Evolutionary conservation across 768 basidiomycete species (phyloP), one percentile per base, ranked within the genome.

Genomic region (Rhizopogon vinicolor): DNA sequence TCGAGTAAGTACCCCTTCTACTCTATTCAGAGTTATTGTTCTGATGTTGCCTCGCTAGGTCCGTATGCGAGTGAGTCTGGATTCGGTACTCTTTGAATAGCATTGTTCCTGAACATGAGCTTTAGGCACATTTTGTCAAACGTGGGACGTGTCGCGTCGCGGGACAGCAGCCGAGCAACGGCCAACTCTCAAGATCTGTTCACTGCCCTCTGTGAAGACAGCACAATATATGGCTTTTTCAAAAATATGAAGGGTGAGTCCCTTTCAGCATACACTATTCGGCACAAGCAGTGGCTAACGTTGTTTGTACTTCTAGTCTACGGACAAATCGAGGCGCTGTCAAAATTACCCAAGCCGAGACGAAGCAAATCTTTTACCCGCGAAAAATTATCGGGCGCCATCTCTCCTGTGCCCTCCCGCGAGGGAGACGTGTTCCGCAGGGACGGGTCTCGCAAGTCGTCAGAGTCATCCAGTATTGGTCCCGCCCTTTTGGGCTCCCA

Each of bases 121-220:
- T 33, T 53, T 56, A 94, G 93, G 70, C 93, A 95, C 69, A 80
- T 93, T 45, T 76, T 94, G 48, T 83, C 88, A 10, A 92, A 88
- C 63, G 85, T 95, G 31, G 87, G 90, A 52, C 81, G 88, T 31
- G 92, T 97, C 25, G 86, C 87, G 13, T 84, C 90, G 44, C 84
- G 93, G 52, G 91, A 95, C 69, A 91, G 92, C 60, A 87, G 88
- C 63, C 82, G 87, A 48, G 80, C 86, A 3, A 75, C 74, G 22
- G 94, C 93, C 22, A 86, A 83, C 9, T 76, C 83, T 8, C 84
- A 90, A 57, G 93, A 97, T 68, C 74, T 98, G 44, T 94, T 93
- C 68, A 78, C 85, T 16, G 93, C 93, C 1, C 76, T 97, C 14
- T 93, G 91, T 58, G 95, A 97, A 72, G 95, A 97, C 70, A 86